Conservation (phyloP, 1,139 yeast species). For the Candida sp. region DNA sequence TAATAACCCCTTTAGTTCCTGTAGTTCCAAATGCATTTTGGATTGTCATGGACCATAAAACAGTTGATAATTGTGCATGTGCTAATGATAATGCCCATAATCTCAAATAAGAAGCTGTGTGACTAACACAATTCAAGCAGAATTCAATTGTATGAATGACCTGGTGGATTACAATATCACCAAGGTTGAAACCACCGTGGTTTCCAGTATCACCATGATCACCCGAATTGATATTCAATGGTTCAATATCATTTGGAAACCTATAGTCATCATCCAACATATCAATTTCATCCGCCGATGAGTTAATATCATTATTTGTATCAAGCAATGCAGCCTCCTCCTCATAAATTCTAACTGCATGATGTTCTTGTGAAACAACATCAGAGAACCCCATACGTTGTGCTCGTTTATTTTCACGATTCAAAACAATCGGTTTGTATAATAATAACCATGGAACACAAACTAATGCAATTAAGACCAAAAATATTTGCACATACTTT, state of each 20-base stretch:
- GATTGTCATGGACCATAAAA: conserved; percentile 95
- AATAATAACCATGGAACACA: conserved; percentile 96
- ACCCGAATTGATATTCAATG: conserved; percentile 29
- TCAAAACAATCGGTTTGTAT: conserved; percentile 79
- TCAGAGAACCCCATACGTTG: conserved; percentile 33
- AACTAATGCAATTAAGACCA: conserved; percentile 72
- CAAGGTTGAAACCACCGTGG: conserved; percentile 63
- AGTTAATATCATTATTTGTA: conserved; percentile 17
- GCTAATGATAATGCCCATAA: conserved; percentile 98
- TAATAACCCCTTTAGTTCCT: conserved; percentile 67
- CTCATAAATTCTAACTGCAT: conserved; percentile 31
- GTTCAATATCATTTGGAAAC: conserved; percentile 49
- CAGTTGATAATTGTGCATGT: conserved; percentile 93
- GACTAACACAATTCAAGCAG: conserved; percentile 95
- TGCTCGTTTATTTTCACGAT: conserved; percentile 32
- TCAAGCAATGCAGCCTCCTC: conserved; percentile 29
- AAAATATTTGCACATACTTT: conserved; percentile 67
- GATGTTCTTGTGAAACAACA: conserved; percentile 30
- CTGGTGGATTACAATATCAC: conserved; percentile 96
- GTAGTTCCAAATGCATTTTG: conserved; percentile 68
- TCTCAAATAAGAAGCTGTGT: conserved; percentile 95
- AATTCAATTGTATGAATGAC: conserved; percentile 98
- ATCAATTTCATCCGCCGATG: conserved; percentile 16
- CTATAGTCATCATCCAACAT: conserved; percentile 23
- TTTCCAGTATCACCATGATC: conserved; percentile 36